A percentile compares a stretch with the other conserved stretches of the same genome.
Conservation (phyloP, 2,329 filamentous ascomycete genomes). For the Paraconiothyrium brasiliense region DNA sequence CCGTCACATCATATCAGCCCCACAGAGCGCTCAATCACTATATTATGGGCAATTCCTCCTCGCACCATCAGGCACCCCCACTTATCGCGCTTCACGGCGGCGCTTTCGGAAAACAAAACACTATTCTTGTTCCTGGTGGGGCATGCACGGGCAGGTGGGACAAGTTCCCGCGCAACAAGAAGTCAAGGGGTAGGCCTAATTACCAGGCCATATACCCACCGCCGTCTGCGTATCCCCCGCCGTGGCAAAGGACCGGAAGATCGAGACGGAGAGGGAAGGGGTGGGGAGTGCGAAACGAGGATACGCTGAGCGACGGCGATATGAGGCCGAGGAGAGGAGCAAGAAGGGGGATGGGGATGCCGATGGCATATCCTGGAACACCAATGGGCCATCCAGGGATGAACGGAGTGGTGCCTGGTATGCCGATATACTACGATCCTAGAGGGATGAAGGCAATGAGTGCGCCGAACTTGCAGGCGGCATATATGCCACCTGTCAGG, state of each 20-base stretch:
- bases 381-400: background rate
- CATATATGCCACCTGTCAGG: background rate
- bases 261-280: background rate
- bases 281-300: background rate
- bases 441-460: constrained; percentile 10
- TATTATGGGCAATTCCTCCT: constrained; percentile 35
- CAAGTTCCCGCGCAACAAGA: background rate
- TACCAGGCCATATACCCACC: background rate
- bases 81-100: constrained; percentile 35
- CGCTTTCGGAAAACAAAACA: constrained; percentile 18
- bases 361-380: background rate
- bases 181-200: background rate
- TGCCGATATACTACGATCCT: constrained; percentile 1
- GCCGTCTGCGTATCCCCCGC: background rate
- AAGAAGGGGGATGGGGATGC: background rate
- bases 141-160: constrained; percentile 8
- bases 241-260: background rate
- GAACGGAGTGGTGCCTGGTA: background rate
- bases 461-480: constrained; percentile 9
- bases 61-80: constrained; percentile 29
- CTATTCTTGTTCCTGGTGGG: constrained; percentile 30
- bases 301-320: background rate
- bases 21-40: background rate
- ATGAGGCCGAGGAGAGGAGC: background rate
- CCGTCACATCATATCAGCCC: background rate